Conservation (phyloP, 805 yeast genomes). For the Candida silvatica region DNA sequence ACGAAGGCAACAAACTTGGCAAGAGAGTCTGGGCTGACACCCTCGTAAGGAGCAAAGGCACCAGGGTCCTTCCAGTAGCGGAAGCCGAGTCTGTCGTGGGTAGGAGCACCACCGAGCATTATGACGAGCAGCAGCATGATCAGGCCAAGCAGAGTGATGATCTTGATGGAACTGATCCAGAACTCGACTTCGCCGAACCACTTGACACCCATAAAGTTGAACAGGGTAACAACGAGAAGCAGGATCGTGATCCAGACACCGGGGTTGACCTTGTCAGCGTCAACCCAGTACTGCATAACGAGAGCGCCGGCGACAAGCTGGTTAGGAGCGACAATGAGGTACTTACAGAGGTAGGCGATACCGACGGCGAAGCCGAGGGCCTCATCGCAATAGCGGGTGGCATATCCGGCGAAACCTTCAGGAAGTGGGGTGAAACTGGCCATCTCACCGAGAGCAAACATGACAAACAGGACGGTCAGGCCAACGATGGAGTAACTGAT, state of each 20-base stretch:
- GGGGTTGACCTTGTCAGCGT: conserved; percentile 36
- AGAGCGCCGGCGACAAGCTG: conserved; percentile 50
- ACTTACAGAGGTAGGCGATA: conserved; percentile 41
- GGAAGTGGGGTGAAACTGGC: conserved; percentile 47
- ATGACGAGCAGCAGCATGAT: conserved; percentile 54
- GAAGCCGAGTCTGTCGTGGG: conserved; percentile 49
- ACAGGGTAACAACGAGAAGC: conserved; percentile 30
- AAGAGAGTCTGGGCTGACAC: conserved; percentile 24
- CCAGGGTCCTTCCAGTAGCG: conserved; percentile 37
- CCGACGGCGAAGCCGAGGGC: conserved; percentile 53
- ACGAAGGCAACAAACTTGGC: conserved; percentile 31
- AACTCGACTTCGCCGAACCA: conserved; percentile 43
- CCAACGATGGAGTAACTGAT: conserved; percentile 67
- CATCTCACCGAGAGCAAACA: conserved; percentile 48
- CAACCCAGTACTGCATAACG: conserved; percentile 46
- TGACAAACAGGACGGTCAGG: conserved; percentile 58
- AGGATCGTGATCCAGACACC: conserved; percentile 45
- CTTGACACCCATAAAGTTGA: conserved; percentile 38
- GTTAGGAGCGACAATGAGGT: conserved; percentile 45
- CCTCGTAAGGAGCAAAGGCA: conserved; percentile 33
- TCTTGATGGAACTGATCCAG: conserved; percentile 57
- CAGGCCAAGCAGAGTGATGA: conserved; percentile 56
- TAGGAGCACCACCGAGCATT: conserved; percentile 74
- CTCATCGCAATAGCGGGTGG: conserved; percentile 43
- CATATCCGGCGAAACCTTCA: conserved; percentile 48